Evolutionary conservation across 495 filamentous ascomycete genomes (phyloP).

Genomic region (Aspergillus ellipticus): DNA sequence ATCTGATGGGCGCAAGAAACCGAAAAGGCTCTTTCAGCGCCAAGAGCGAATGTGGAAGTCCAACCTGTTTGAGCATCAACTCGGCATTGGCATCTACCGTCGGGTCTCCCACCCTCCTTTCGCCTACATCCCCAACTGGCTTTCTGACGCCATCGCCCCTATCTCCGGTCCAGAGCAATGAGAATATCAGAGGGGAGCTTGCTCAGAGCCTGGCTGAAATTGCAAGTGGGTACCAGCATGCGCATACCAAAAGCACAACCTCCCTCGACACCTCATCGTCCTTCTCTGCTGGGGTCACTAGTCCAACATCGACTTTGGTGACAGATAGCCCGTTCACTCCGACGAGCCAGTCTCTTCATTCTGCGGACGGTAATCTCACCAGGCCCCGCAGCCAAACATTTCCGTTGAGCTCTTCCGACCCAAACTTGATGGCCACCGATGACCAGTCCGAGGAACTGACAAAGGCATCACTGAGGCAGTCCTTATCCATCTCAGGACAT

Average conservation of each 20-base stretch:
- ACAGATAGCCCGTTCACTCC: conserved; percentile 70
- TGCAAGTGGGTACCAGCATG: conserved; percentile 48
- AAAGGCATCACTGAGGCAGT: conserved; percentile 52
- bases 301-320: conserved; percentile 83
- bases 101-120: conserved; percentile 65
- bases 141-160: conserved; percentile 63
- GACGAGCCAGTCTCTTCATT: conserved; percentile 59
- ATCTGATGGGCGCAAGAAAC: conserved; percentile 61
- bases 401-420: conserved; percentile 64
- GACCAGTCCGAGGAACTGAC: conserved; percentile 61
- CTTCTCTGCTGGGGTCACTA: conserved; percentile 71
- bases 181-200: conserved; percentile 54
- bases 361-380: conserved; percentile 52
- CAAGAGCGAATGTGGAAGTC: conserved; percentile 50
- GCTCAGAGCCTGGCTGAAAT: conserved; percentile 51
- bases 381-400: conserved; percentile 91
- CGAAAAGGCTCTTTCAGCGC: conserved; percentile 66
- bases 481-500: conserved; percentile 60
- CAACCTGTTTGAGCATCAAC: conserved; percentile 42
- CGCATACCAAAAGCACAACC: conserved; percentile 54
- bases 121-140: conserved; percentile 65
- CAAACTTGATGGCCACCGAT: conserved; percentile 65
- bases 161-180: conserved; percentile 65
- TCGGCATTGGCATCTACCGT: conserved; percentile 52
- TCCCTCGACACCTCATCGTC: conserved; percentile 59